phyloP scores from a whole-genome alignment of 257 asterid species.

The Mentha longifolia region DNA sequence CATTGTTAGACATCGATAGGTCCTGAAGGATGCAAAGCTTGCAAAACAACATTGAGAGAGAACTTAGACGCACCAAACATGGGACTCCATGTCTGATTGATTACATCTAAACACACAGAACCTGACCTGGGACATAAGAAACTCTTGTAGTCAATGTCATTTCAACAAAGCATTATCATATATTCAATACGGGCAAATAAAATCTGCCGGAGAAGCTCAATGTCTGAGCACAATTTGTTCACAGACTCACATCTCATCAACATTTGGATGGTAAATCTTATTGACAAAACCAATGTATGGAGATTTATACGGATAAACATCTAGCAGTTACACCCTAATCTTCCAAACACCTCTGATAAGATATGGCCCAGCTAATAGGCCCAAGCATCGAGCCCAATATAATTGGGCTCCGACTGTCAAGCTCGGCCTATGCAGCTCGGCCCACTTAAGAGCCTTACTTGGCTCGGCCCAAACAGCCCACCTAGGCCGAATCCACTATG shows the following conservation, averaged over 20 bases:
- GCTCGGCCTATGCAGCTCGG: too few species aligned
- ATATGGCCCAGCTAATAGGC: too few species aligned
- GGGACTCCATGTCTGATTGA: conserved; percentile 97
- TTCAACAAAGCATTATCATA: neutral
- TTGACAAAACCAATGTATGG: conserved; percentile 88
- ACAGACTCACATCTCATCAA: conserved; percentile 84
- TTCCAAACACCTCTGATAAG: conserved; percentile 97
- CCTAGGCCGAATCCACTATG: too few species aligned
- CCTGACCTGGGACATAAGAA: conserved; percentile 70
- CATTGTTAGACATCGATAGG: neutral
- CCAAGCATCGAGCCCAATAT: too few species aligned
- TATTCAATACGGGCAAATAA: neutral
- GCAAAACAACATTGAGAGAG: too few species aligned
- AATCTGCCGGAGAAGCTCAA: conserved; percentile 5
- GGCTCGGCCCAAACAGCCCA: too few species aligned
- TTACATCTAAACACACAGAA: conserved; percentile 89
- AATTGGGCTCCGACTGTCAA: too few species aligned
- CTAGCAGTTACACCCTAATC: conserved; percentile 83
- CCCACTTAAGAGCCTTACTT: too few species aligned
- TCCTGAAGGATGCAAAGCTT: neutral
- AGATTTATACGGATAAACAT: conserved; percentile 89
- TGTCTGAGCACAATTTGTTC: neutral
- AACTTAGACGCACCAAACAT: conserved; percentile 66
- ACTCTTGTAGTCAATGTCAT: neutral
- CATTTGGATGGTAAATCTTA: conserved; percentile 93